Base-by-base conservation (phyloP, 768 basidiomycete genomes). In the Amanita subjunquillea region DNA sequence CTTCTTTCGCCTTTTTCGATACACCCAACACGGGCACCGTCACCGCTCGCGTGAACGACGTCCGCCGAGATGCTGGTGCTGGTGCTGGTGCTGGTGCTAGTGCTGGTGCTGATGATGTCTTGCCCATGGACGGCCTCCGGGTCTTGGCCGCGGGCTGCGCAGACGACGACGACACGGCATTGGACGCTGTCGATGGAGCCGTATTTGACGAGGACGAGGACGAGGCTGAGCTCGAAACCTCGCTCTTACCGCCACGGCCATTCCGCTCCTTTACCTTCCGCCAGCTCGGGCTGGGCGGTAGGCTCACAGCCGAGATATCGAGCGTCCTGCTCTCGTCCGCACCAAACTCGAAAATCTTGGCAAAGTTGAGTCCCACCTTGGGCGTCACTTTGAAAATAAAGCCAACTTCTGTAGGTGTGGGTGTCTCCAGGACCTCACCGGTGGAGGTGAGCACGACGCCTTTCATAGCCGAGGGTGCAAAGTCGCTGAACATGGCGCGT, bases 401-500 rank as follows among this genome's bases (percentile, higher is more conserved):
- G 2, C 76, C 76, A 0, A 90, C 71, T 59, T 85, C 84, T 0
- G 73, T 69, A 0, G 84, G 85, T 2, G 77, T 72, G 1, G 89
- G 89, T 10, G 89, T 92, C 3, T 78, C 72, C 6, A 91, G 70
- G 1, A 75, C 70, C 61, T 90, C 82, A 6, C 90, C 89, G 0
- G 90, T 90, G 6, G 82, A 71, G 0, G 90, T 90, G 36, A 91
- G 72, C 29, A 92, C 74, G 37, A 92, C 85, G 2, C 90, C 82
- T 62, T 83, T 83, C 82, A 85, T 85, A 1, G 82, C 82, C 3
- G 78, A 80, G 2, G 71, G 72, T 30, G 70, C 62, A 22, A 57
- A 63, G 9, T 72, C 71, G 27, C 62, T 56, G 49, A 62, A 62
- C 9, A 63, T 58, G 5, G 67, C 56, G 29, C 77, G 74, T 27